Percentiles rank a stretch among this genome's conserved stretches.
Conservation (phyloP, 305 asterid species). For the Fraxinus baroniana region DNA sequence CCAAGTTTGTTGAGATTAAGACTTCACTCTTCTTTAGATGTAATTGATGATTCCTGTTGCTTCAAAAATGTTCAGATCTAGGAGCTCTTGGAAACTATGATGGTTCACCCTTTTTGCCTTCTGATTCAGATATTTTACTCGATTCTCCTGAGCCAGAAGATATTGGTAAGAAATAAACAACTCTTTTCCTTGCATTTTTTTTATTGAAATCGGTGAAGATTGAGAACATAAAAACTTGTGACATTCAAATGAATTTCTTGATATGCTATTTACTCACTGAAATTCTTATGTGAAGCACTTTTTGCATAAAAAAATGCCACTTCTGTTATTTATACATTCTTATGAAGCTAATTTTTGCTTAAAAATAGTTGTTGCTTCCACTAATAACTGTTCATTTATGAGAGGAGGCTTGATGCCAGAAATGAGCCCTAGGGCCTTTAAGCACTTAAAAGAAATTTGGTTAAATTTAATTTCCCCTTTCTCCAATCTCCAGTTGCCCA, state of each 20-base stretch:
- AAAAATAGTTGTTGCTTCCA: neutral
- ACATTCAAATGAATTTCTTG: neutral
- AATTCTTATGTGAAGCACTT: neutral
- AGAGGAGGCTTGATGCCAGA: neutral
- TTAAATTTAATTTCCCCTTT: neutral
- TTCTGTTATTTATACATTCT: neutral
- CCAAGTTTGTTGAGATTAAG: neutral
- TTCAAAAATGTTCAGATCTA: conserved; percentile 54
- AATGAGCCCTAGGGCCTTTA: neutral
- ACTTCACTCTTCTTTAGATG: neutral
- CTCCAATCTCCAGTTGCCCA: neutral
- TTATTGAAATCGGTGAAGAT: neutral
- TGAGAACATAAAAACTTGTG: neutral
- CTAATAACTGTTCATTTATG: neutral
- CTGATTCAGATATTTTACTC: conserved; percentile 90
- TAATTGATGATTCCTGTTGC: conserved; percentile 10
- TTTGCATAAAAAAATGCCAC: neutral
- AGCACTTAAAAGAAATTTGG: neutral
- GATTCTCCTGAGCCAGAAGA: conserved; percentile 91
- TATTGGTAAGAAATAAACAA: conserved; percentile 53
- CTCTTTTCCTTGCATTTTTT: conserved; percentile 14
- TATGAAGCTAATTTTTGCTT: neutral
- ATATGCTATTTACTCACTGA: neutral
- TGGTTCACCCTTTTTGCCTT: conserved; percentile 87
- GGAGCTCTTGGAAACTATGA: conserved; percentile 96